Percentiles rank a stretch among this genome's conserved stretches.
Conservation (phyloP, 2,329 filamentous ascomycete genomes). For the Xylaria sp. region DNA sequence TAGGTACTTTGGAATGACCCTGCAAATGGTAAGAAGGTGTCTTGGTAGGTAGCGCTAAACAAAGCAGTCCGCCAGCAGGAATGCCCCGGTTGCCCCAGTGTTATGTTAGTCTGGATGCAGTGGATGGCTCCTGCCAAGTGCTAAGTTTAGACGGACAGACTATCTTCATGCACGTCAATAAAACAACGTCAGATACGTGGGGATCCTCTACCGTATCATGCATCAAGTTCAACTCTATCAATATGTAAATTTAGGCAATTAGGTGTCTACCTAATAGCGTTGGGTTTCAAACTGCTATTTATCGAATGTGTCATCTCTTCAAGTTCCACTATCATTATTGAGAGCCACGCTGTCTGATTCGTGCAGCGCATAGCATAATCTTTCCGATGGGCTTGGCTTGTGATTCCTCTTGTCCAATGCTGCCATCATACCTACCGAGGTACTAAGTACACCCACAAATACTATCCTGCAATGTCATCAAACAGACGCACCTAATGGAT, state of each 20-base stretch:
- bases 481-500: background rate
- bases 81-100: conserved; percentile 27
- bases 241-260: background rate
- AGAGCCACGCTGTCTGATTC: background rate
- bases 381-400: background rate
- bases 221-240: background rate
- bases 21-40: background rate
- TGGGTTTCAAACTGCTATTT: background rate
- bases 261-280: conserved; percentile 3
- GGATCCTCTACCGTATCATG: background rate
- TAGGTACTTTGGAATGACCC: conserved; percentile 10
- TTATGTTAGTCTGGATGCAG: too few relatives aligned
- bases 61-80: conserved; percentile 17
- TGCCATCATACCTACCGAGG: conserved; percentile 7
- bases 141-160: background rate
- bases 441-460: background rate
- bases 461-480: background rate
- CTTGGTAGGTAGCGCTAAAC: conserved; percentile 11
- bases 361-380: background rate
- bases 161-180: background rate
- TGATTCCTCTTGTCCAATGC: background rate
- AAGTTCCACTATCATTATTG: background rate
- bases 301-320: background rate
- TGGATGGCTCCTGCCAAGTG: conserved; percentile 18
- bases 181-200: background rate